These are phyloP conservation scores for Epithele typhae DNA, from an alignment of 768 basidiomycete genomes.

Conservation along the genomic window DNA sequence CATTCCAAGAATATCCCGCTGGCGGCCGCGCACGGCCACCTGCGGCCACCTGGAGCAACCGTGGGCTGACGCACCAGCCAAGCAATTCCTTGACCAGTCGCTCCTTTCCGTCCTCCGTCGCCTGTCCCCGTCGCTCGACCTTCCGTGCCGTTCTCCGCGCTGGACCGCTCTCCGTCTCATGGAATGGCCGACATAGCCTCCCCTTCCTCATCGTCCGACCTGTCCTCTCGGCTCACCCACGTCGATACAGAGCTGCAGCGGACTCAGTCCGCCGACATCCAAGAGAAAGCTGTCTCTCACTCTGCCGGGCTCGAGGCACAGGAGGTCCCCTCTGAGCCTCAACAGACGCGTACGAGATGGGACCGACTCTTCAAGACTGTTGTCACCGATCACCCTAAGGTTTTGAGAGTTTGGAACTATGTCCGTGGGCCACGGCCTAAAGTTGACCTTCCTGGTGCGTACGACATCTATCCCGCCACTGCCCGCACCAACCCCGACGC, in stretches of 20 bases:
- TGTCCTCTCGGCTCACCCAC: conserved; percentile 12
- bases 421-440: conserved; percentile 59
- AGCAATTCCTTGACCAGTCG: too few species aligned
- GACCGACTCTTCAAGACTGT: conserved; percentile 4
- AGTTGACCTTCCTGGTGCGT: conserved; percentile 44
- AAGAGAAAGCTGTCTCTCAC: conserved; percentile 6
- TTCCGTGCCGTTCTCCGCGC: too few species aligned
- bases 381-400: conserved; percentile 14
- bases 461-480: too few species aligned
- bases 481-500: too few species aligned
- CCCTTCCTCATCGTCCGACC: conserved; percentile 6
- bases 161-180: neutral
- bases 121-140: too few species aligned
- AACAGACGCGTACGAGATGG: neutral
- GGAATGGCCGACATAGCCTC: conserved; percentile 9
- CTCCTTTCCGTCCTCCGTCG: too few species aligned
- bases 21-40: too few species aligned
- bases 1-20: too few species aligned
- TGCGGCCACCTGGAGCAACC: too few species aligned
- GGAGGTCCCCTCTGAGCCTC: neutral
- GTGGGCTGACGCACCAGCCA: too few species aligned
- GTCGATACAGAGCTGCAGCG: conserved; percentile 4
- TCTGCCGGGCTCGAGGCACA: conserved; percentile 15
- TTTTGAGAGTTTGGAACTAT: conserved; percentile 30
- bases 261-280: neutral